These are phyloP conservation scores for Hypoxylon sp. DNA, from an alignment of 2,329 filamentous ascomycete species.

Conservation along the genomic window DNA sequence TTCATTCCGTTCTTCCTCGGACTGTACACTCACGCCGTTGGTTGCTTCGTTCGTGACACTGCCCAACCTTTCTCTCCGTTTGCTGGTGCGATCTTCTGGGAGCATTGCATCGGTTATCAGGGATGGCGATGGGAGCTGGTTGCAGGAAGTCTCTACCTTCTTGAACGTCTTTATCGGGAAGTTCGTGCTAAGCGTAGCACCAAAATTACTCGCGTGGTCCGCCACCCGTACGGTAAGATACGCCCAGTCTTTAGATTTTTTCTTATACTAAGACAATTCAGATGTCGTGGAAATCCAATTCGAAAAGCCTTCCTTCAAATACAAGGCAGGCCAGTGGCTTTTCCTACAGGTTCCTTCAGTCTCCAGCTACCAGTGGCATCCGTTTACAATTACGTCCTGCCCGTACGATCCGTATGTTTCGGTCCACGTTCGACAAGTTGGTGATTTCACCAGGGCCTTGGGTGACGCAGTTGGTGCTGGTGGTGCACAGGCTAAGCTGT, in stretches of 20 bases:
- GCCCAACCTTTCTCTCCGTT: slow-evolving; percentile 82
- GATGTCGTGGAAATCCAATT: slow-evolving; percentile 98
- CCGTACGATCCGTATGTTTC: slow-evolving; percentile 96
- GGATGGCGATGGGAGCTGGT: slow-evolving; percentile 98
- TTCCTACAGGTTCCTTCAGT: slow-evolving; percentile 94
- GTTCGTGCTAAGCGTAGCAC: slow-evolving; percentile 85
- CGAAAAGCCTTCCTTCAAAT: slow-evolving; percentile 93
- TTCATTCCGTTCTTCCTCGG: slow-evolving; percentile 95
- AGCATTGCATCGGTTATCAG: slow-evolving; percentile 92
- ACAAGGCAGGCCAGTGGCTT: slow-evolving; percentile 98
- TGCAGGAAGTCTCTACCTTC: slow-evolving; percentile 85
- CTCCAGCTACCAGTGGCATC: slow-evolving; percentile 94
- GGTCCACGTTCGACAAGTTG: slow-evolving; percentile 94
- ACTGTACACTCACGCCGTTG: slow-evolving; percentile 94
- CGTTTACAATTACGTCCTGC: slow-evolving; percentile 98
- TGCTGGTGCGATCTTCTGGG: slow-evolving; percentile 84
- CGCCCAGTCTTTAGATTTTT: not conserved
- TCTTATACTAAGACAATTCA: slow-evolving; percentile 55
- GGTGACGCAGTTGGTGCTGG: slow-evolving; percentile 96
- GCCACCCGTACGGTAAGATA: slow-evolving; percentile 87
- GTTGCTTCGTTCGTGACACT: slow-evolving; percentile 94
- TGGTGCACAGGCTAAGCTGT: slow-evolving; percentile 85
- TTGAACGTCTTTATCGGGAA: slow-evolving; percentile 92
- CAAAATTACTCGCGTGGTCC: slow-evolving; percentile 91
- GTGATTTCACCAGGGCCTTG: slow-evolving; percentile 94